Evolutionary conservation across 768 basidiomycete species (phyloP), one percentile per base, ranked within the genome.

Genomic region (Lepiota brunneoincarnata): DNA sequence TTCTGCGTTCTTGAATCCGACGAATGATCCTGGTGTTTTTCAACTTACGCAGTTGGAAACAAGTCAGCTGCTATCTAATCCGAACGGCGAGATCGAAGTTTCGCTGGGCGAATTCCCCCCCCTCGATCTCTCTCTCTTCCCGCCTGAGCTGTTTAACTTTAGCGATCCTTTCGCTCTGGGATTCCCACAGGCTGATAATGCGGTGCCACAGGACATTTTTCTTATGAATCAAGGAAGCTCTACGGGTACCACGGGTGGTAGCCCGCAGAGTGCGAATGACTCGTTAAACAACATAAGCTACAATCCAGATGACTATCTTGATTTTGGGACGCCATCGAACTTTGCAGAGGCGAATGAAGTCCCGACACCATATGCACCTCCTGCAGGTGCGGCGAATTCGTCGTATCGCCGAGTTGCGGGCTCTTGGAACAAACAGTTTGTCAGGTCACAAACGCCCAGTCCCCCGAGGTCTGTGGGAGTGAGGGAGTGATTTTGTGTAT

Each of bases 351-450:
- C 37, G 23, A 21, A 14, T 18, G 53, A 47, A 37, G 35, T 41
- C 44, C 49, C 40, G 57, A 40, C 39, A 6, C 31, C 51, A 9
- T 86, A 85, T 58, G 65, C 72, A 0, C 84, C 84, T 4, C 83
- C 84, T 12, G 56, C 81, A 11, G 84, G 82, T 45, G 83, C 84
- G 18, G 63, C 68, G 3, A 60, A 77, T 52, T 74, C 76, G 1
- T 73, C 76, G 7, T 75, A 69, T 21, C 76, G 84, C 38, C 80
- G 84, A 3, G 83, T 81, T 36, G 84, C 64, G 7, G 82, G 69
- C 2, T 79, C 68, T 49, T 86, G 83, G 81, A 72, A 67, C n/a
- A 53, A 38, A 17, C 43, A 53, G 14, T 39, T 58, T 63, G 14
- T 51, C 61, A 23, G 61, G 63, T 28, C 56, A 54, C 18, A 56